Conservation (phyloP, 345 rosid species). For the Boechera divaricarpa region DNA sequence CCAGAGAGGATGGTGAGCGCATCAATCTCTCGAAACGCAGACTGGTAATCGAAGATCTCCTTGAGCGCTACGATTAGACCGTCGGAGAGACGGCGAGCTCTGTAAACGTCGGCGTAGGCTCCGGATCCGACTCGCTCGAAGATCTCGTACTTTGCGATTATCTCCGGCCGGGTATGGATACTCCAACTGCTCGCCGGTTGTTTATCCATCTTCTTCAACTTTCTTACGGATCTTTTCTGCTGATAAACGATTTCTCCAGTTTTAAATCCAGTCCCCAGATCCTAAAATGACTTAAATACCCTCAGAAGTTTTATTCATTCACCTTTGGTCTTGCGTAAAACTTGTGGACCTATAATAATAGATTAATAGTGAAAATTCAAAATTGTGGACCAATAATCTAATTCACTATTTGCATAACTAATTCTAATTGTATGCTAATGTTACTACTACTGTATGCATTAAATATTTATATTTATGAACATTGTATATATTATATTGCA, state of each 20-base stretch:
- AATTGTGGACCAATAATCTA: not conserved
- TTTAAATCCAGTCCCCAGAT: too few relatives aligned
- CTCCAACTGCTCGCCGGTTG: constrained; percentile 89
- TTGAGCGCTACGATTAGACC: constrained; percentile 78
- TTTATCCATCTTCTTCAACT: constrained; percentile 49
- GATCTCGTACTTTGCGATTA: constrained; percentile 83
- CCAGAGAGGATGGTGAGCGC: constrained; percentile 73
- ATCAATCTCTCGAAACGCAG: constrained; percentile 93
- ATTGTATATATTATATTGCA: too few relatives aligned
- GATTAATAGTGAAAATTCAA: too few relatives aligned
- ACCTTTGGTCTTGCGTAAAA: too few relatives aligned
- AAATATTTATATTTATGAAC: not conserved
- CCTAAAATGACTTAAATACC: too few relatives aligned
- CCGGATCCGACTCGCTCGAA: constrained; percentile 90
- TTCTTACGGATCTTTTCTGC: not conserved
- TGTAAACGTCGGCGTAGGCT: constrained; percentile 90
- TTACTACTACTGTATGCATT: not conserved
- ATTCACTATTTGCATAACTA: not conserved
- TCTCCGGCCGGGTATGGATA: constrained; percentile 88
- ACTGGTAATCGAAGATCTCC: constrained; percentile 94
- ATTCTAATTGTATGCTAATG: too few relatives aligned
- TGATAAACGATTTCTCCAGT: constrained; percentile 9
- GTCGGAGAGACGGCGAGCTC: constrained; percentile 79
- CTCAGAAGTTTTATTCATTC: not conserved
- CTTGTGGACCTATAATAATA: not conserved